These are phyloP conservation scores for Tolypocladium guangdongense DNA, from an alignment of 2,329 filamentous ascomycete species.

Conservation along the genomic window DNA sequence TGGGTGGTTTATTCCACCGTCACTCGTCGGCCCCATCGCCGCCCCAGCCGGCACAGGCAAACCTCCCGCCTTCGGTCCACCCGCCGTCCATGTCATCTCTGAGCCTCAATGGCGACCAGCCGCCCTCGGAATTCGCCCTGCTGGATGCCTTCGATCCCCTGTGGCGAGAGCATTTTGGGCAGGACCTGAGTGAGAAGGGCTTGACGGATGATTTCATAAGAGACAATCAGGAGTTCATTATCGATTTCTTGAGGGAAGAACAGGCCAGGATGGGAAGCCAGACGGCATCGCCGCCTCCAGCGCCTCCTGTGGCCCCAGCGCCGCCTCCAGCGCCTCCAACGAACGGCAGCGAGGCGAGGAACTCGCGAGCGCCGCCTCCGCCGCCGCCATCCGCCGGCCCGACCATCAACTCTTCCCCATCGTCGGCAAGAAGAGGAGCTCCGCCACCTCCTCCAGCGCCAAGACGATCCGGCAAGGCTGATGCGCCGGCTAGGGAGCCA, in stretches of 20 bases:
- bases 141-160: slow-evolving; percentile 53
- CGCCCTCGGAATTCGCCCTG: slow-evolving; percentile 45
- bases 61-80: slow-evolving; percentile 21
- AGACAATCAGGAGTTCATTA: slow-evolving; percentile 58
- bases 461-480: slow-evolving; percentile 44
- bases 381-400: slow-evolving; percentile 13
- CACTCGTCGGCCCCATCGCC: slow-evolving; percentile 48
- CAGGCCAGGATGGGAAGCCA: slow-evolving; percentile 26
- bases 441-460: slow-evolving; percentile 34
- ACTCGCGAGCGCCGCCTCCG: slow-evolving; percentile 22
- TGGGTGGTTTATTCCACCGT: slow-evolving; percentile 54
- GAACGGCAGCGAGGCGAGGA: slow-evolving; percentile 20
- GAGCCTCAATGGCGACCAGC: slow-evolving; percentile 33
- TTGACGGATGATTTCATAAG: slow-evolving; percentile 56
- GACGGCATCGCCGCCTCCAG: slow-evolving; percentile 8
- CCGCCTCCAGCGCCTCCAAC: slow-evolving; percentile 15
- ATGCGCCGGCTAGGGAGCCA: slow-evolving; percentile 57
- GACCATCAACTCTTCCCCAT: slow-evolving; percentile 1
- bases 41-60: slow-evolving; percentile 42
- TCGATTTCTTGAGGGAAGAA: slow-evolving; percentile 51
- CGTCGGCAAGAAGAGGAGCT: slow-evolving; percentile 9
- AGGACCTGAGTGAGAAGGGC: slow-evolving; percentile 51
- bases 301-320: slow-evolving; percentile 10
- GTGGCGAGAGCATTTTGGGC: slow-evolving; percentile 56
- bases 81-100: slow-evolving; percentile 30